Evolutionary conservation across 345 rosid species (phyloP), one percentile per base, ranked within the genome.

Genomic region (Erysimum cheiranthoides): DNA sequence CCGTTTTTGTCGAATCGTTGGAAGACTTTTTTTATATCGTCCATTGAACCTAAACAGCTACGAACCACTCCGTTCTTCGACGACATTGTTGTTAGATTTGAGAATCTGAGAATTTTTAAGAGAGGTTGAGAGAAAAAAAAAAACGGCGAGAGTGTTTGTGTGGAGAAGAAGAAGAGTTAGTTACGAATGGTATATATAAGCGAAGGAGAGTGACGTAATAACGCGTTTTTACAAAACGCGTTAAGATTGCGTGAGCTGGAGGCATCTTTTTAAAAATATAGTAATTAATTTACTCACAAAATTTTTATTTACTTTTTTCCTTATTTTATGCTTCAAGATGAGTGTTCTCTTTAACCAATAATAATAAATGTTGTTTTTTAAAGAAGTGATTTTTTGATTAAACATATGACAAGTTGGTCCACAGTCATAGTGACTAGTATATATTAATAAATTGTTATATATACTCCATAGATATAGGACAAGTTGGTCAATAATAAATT

Each of bases 1-100:
- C 93, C 89, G 83, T 92, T 95, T 61, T 85, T 88, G 83, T 95
- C 99, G 83, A 87, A 89, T 50, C 90, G 85, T 46, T 81, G 67
- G 71, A 95, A 95, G 2, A 92, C 86, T n/a, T 58, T 66, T 11
- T 74, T 61, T 6, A 88, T 82, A 32, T 95, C 93, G 3, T 84
- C 93, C 59, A 70, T 59, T 1, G 90, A 82, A 0, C 90, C 92
- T 36, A 83, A 59, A 7, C 76, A 74, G 36, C 43, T 79, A 6
- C 72, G 77, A 27, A 27, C 30, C 13, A 17, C 36, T 60, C 52
- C 77, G 34, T 40, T 74, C 43, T 42, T 70, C 27, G 63, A 36
- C 45, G 73, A 70, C 73, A 75, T 75, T 52, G 80, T 6, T 3
- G 80, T 6, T 3, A 21, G 25, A 21, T 0, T 0, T 34, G 35